Evolutionary conservation across 805 yeast genomes (phyloP).

Genomic region (Torulaspora gathmanii): DNA sequence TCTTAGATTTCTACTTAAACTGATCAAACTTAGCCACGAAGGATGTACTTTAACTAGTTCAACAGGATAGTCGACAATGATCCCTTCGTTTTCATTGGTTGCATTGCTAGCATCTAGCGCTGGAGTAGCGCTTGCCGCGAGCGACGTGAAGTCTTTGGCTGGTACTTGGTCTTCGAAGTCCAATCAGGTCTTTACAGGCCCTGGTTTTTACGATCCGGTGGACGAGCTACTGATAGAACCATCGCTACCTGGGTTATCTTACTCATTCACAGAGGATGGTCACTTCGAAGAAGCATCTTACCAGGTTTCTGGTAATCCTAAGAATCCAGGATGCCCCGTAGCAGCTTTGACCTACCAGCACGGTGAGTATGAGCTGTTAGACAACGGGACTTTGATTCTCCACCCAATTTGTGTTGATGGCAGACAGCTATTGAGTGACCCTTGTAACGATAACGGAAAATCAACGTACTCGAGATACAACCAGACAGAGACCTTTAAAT

Average conservation of each 20-base stretch:
- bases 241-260: conserved; percentile 88
- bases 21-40: conserved; percentile 3
- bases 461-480: conserved; percentile 69
- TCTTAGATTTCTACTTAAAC: conserved; percentile 3
- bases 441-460: conserved; percentile 62
- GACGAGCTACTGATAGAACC: conserved; percentile 95
- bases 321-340: conserved; percentile 73
- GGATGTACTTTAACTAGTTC: not conserved
- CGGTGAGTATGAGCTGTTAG: conserved; percentile 63
- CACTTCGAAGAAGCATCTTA: conserved; percentile 85
- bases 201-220: conserved; percentile 92
- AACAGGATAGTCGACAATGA: conserved; percentile 1
- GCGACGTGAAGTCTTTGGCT: conserved; percentile 37
- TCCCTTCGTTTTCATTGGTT: conserved; percentile 4
- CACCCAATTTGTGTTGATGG: conserved; percentile 85
- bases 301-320: conserved; percentile 65
- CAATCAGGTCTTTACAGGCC: conserved; percentile 93
- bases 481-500: conserved; percentile 57
- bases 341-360: conserved; percentile 87
- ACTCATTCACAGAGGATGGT: conserved; percentile 91
- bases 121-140: conserved; percentile 9
- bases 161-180: conserved; percentile 98
- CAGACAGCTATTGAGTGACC: conserved; percentile 82
- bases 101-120: conserved; percentile 1
- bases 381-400: conserved; percentile 64